These are phyloP conservation scores for Pezicula carpinea DNA, from an alignment of 2,329 filamentous ascomycete species.

Conservation along the genomic window DNA sequence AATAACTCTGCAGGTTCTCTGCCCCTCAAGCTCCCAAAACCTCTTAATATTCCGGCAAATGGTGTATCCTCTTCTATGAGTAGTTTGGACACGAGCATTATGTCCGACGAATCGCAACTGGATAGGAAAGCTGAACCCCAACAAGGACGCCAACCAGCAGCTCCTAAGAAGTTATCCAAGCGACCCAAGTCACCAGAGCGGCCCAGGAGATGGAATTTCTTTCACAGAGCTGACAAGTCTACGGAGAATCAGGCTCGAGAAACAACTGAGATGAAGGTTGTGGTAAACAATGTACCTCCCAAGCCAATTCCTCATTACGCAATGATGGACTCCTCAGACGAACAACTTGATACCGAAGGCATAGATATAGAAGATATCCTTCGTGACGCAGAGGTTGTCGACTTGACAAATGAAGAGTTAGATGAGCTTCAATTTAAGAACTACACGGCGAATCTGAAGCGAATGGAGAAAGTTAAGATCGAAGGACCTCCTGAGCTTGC, in stretches of 20 bases:
- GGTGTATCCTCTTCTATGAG: slow-evolving; percentile 44
- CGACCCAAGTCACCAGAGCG: slow-evolving; percentile 39
- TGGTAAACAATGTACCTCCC: slow-evolving; percentile 33
- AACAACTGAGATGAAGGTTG: slow-evolving; percentile 44
- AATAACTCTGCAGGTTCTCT: slow-evolving; percentile 37
- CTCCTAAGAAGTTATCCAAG: slow-evolving; percentile 51
- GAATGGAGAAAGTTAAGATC: slow-evolving; percentile 14
- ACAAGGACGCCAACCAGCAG: slow-evolving; percentile 15
- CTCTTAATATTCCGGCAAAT: slow-evolving; percentile 40
- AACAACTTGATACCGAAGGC: slow-evolving; percentile 22
- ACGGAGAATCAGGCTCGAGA: slow-evolving; percentile 5
- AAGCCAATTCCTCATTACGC: slow-evolving; percentile 57
- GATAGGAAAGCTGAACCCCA: slow-evolving; percentile 36
- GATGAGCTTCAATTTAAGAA: slow-evolving; percentile 25
- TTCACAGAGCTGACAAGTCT: slow-evolving; percentile 46
- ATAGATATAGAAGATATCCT: slow-evolving; percentile 43
- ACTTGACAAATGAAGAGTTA: slow-evolving; percentile 24
- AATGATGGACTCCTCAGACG: slow-evolving; percentile 55
- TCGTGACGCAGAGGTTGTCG: slow-evolving; percentile 38
- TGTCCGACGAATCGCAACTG: slow-evolving; percentile 50
- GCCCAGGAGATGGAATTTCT: slow-evolving; percentile 57
- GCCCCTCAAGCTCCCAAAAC: slow-evolving; percentile 44
- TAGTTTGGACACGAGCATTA: slow-evolving; percentile 51
- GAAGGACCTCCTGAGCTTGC: slow-evolving; percentile 2
- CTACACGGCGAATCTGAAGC: slow-evolving; percentile 19